Percentiles rank a stretch among this genome's conserved stretches.
Conservation (phyloP, 495 filamentous ascomycete species). For the Diplogelasinospora grovesii region DNA sequence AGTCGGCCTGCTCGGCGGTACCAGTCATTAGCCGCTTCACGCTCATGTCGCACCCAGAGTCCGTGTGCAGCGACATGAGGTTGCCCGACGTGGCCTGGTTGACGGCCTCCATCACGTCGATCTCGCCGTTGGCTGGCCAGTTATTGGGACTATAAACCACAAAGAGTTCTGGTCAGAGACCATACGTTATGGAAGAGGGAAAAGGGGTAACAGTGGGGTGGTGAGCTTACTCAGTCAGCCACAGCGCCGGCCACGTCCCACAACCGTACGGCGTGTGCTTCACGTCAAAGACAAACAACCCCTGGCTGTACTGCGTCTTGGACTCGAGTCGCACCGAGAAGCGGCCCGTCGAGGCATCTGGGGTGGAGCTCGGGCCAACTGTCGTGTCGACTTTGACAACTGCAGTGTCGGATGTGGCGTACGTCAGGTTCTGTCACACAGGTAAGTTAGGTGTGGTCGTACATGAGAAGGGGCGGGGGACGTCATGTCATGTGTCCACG, state of each 20-base stretch:
- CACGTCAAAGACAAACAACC: slow-evolving; percentile 55
- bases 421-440: slow-evolving; percentile 49
- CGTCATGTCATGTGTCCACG: too few relatives aligned
- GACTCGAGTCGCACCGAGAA: slow-evolving; percentile 50
- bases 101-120: slow-evolving; percentile 69
- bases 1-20: slow-evolving; percentile 39
- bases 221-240: too few relatives aligned
- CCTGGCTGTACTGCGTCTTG: slow-evolving; percentile 45
- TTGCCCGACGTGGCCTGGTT: slow-evolving; percentile 47
- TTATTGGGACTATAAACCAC: too few relatives aligned
- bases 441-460: not conserved
- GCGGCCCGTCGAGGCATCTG: slow-evolving; percentile 40
- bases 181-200: too few relatives aligned
- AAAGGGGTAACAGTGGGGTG: too few relatives aligned
- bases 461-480: not conserved
- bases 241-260: slow-evolving; percentile 56
- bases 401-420: slow-evolving; percentile 38
- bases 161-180: too few relatives aligned
- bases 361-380: slow-evolving; percentile 23
- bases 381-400: slow-evolving; percentile 40
- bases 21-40: slow-evolving; percentile 41
- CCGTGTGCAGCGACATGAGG: slow-evolving; percentile 62
- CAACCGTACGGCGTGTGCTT: slow-evolving; percentile 53
- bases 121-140: slow-evolving; percentile 67
- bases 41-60: slow-evolving; percentile 50